phyloP scores from a whole-genome alignment of 2,329 filamentous ascomycete species.

The Cladosporium halotolerans region DNA sequence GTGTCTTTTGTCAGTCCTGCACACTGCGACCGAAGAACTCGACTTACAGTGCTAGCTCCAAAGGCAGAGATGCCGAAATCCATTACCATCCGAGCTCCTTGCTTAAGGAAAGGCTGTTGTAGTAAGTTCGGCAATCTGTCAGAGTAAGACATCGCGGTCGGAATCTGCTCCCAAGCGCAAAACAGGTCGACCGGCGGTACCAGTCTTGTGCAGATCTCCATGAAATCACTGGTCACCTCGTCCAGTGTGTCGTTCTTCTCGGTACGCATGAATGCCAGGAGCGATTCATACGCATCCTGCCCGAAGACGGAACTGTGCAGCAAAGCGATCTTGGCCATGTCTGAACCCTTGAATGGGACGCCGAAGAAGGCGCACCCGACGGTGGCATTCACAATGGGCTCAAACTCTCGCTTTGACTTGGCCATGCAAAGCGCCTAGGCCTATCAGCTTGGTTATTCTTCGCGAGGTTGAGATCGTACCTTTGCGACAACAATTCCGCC shows the following conservation, averaged over 20 bases:
- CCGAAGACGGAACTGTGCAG: constrained; percentile 1
- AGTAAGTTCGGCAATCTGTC: neutral
- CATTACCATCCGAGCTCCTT: neutral
- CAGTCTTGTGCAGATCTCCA: constrained; percentile 1
- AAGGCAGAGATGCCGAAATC: neutral
- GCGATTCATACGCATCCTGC: constrained; percentile 7
- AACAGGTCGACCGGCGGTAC: constrained; percentile 1
- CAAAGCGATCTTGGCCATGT: no score
- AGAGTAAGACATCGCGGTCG: no score
- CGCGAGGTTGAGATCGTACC: no score
- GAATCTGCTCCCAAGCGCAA: no score
- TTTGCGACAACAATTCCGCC: no score
- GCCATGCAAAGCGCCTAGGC: constrained; percentile 1
- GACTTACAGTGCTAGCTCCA: neutral
- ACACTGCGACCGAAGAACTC: no score
- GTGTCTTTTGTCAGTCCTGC: neutral
- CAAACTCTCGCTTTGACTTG: constrained; percentile 1
- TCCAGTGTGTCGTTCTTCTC: constrained; percentile 3
- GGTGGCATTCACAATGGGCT: constrained; percentile 8
- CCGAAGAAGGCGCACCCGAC: constrained; percentile 13
- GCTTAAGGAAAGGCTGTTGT: neutral
- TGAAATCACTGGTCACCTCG: constrained; percentile 5
- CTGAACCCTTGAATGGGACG: neutral
- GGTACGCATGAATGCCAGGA: neutral
- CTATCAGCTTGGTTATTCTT: neutral